Evolutionary conservation across 371 early-diverging fungal species (phyloP), one percentile per base, ranked within the genome.

Genomic region (Rhizopus delemar): DNA sequence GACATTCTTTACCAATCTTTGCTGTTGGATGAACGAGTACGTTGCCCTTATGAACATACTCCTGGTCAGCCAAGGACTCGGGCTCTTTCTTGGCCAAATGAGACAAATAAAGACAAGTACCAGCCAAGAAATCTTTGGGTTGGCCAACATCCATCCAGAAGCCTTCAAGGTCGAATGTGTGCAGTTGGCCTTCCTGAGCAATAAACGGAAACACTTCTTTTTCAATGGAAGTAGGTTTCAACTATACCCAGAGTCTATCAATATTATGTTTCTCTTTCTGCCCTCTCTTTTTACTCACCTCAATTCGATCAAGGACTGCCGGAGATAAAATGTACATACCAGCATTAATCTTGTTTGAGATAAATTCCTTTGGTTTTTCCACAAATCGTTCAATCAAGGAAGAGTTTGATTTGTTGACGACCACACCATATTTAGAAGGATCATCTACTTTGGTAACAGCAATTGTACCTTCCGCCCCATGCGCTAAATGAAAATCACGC

Each of bases 101-200:
- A 34, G 89, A 71, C 53, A 99, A 84, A 71, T 96, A 99, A 60
- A 99, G 85, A 62, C 92, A 91, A 32, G 95, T 95, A 41, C 98
- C 99, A 6, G 90, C 90, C 66, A 99, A 80, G 76, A 94, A 99
- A 77, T 99, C 99, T 71, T 92, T 93, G 65, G 99, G 99, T 80
- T 99, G 99, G 35, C 99, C 99, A 46, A 99, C 98, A 74, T 99
- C 99, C 96, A 96, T 96, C 99, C 99, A 99, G 88, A 93, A 99
- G 54, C 99, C 98, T 51, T 95, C 90, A 38, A 99, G 86, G 13
- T 94, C 93, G 77, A 93, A 96, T 34, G 93, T 85, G 72, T 93
- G 92, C 51, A 99, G 85, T 69, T 92, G 85, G 13, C 74, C 70
- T 55, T 92, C 93, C 29, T 75, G 69, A 13, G 98, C 98, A 89